Evolutionary conservation across 768 basidiomycete genomes (phyloP).

Genomic region (Candolleomyces aberdarensis): DNA sequence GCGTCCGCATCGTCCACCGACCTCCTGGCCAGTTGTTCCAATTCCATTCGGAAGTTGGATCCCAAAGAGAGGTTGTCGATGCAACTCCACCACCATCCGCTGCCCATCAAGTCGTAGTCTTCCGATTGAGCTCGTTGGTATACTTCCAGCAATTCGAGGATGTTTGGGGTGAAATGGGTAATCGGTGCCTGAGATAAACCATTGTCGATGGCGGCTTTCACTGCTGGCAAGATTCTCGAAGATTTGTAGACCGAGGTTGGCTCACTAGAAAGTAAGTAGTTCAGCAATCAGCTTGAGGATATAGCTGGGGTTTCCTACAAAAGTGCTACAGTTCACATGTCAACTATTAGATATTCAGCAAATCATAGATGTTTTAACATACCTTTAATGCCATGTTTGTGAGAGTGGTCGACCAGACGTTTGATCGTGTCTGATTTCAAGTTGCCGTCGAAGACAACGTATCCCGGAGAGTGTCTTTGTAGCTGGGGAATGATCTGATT

Average conservation of each 20-base stretch:
- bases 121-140: constrained; percentile 48
- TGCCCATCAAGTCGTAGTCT: constrained; percentile 46
- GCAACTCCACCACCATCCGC: constrained; percentile 59
- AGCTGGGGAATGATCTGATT: constrained; percentile 53
- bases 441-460: constrained; percentile 81
- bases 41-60: constrained; percentile 59
- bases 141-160: constrained; percentile 67
- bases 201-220: constrained; percentile 35
- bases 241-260: constrained; percentile 92
- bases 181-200: constrained; percentile 41
- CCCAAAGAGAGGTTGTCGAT: constrained; percentile 67
- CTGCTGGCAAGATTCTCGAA: constrained; percentile 60
- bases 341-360: not conserved
- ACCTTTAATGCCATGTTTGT: constrained; percentile 50
- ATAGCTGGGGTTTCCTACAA: constrained; percentile 50
- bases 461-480: constrained; percentile 41
- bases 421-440: constrained; percentile 52
- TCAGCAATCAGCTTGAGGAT: constrained; percentile 1
- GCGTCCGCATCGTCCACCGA: constrained; percentile 38
- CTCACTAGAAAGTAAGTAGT: constrained; percentile 51
- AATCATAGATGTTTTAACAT: constrained; percentile 14
- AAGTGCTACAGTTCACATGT: constrained; percentile 35
- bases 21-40: constrained; percentile 56
- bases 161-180: constrained; percentile 80
- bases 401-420: constrained; percentile 50